Conservation (phyloP, 75 land plant species). For the Cryptomeria japonica region DNA sequence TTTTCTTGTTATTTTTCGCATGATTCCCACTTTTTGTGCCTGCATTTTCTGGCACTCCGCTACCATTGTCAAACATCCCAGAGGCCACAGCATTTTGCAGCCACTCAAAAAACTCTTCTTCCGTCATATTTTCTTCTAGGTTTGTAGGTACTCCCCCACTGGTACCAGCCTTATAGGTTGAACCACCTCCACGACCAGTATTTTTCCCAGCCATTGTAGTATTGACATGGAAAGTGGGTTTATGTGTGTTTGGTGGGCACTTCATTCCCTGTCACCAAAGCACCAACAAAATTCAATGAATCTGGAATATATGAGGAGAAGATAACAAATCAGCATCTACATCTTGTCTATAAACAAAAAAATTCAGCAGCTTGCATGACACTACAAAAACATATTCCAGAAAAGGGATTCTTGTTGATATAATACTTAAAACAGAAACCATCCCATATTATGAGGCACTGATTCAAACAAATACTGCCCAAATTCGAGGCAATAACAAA, state of each 20-base stretch:
- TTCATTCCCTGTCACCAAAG: slow-evolving; percentile 78
- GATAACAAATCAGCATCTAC: not conserved
- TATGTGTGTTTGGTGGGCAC: slow-evolving; percentile 90
- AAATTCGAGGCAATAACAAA: not conserved
- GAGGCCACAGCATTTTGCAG: slow-evolving; percentile 80
- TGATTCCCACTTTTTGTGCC: slow-evolving; percentile 27
- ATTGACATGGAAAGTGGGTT: slow-evolving; percentile 81
- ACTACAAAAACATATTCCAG: not conserved
- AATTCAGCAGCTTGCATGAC: not conserved
- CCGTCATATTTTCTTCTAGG: slow-evolving; percentile 80
- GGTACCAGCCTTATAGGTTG: slow-evolving; percentile 38
- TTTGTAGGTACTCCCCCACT: slow-evolving; percentile 33
- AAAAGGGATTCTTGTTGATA: not conserved
- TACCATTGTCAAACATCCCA: slow-evolving; percentile 55
- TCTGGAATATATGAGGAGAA: not conserved
- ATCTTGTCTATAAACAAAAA: not conserved
- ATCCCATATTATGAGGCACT: not conserved
- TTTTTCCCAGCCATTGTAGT: slow-evolving; percentile 47
- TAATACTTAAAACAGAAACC: not conserved
- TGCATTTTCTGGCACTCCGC: slow-evolving; percentile 37
- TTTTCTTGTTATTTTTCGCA: slow-evolving; percentile 53
- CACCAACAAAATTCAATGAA: slow-evolving; percentile 1
- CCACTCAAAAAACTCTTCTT: slow-evolving; percentile 90
- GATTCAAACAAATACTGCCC: not conserved
- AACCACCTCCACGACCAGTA: slow-evolving; percentile 23